These are phyloP conservation scores for Orobanche coerulescens DNA, from an alignment of 257 asterid species.

Conservation along the genomic window DNA sequence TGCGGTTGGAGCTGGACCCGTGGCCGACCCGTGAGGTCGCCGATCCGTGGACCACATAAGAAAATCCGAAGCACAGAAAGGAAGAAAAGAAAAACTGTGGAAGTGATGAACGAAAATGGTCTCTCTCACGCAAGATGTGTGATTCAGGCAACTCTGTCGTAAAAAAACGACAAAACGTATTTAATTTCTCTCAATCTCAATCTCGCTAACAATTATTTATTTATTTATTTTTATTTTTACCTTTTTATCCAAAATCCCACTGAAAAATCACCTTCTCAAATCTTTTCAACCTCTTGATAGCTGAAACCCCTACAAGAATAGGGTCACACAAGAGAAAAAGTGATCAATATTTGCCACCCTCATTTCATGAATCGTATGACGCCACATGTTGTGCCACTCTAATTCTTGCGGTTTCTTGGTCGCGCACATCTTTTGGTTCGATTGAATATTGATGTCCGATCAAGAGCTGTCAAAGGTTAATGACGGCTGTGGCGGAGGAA, in stretches of 20 bases:
- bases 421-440: not conserved
- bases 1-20: no score
- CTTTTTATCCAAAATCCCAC: not conserved
- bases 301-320: not conserved
- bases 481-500: slow-evolving; percentile 12
- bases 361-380: slow-evolving; percentile 18
- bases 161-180: not conserved
- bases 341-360: not conserved
- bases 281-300: slow-evolving; percentile 6
- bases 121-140: slow-evolving; percentile 13
- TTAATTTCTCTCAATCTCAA: not conserved
- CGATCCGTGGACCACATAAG: not conserved
- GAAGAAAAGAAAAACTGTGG: not conserved
- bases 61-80: not conserved
- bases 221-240: not conserved
- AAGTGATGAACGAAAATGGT: not conserved
- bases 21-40: no score
- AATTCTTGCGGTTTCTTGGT: slow-evolving; percentile 8
- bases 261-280: not conserved
- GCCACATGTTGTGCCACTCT: slow-evolving; percentile 19
- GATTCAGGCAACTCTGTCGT: slow-evolving; percentile 4
- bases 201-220: no score
- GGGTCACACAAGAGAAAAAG: not conserved
- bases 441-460: slow-evolving; percentile 51
- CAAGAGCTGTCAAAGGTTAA: slow-evolving; percentile 22